Percentiles rank a stretch among this genome's conserved stretches.
These are phyloP conservation scores for Leishmania martiniquensis DNA, from an alignment of 208 protist genomes.

Conservation along the genomic window DNA sequence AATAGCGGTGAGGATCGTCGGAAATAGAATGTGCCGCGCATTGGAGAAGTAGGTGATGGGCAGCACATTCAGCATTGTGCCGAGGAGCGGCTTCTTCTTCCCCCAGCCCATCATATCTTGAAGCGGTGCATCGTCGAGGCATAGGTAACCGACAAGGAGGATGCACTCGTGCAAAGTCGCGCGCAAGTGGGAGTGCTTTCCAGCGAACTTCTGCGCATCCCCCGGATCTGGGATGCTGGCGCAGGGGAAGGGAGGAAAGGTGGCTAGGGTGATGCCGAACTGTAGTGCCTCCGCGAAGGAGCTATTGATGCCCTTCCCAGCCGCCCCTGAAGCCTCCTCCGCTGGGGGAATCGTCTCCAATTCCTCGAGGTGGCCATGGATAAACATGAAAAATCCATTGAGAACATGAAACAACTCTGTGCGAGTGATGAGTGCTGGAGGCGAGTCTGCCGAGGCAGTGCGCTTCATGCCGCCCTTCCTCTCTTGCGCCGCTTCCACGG, in stretches of 20 bases:
- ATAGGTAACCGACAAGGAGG: conserved; percentile 81
- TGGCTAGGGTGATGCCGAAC: conserved; percentile 70
- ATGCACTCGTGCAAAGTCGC: conserved; percentile 83
- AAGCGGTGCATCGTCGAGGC: conserved; percentile 66
- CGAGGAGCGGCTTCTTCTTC: conserved; percentile 65
- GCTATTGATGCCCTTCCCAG: background rate
- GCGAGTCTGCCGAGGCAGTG: conserved; percentile 1
- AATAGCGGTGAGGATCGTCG: conserved; percentile 65
- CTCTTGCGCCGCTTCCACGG: conserved; percentile 15
- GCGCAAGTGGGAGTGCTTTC: conserved; percentile 50
- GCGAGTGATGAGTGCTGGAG: conserved; percentile 50
- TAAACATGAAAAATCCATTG: conserved; percentile 70
- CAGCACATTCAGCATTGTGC: conserved; percentile 60
- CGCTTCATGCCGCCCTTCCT: conserved; percentile 16
- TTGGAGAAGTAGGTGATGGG: conserved; percentile 84
- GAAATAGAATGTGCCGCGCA: conserved; percentile 85
- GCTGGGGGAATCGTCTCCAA: conserved; percentile 55
- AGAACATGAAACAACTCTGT: conserved; percentile 82
- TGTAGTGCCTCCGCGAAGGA: conserved; percentile 77
- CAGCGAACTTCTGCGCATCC: conserved; percentile 30
- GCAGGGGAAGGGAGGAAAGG: conserved; percentile 44
- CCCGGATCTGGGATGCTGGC: conserved; percentile 1
- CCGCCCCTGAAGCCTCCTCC: conserved; percentile 20
- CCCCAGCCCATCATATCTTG: conserved; percentile 89
- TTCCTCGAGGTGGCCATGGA: conserved; percentile 52